Evolutionary conservation across 202 grass and related monocot species (phyloP).

Genomic region (Digitaria exilis): DNA sequence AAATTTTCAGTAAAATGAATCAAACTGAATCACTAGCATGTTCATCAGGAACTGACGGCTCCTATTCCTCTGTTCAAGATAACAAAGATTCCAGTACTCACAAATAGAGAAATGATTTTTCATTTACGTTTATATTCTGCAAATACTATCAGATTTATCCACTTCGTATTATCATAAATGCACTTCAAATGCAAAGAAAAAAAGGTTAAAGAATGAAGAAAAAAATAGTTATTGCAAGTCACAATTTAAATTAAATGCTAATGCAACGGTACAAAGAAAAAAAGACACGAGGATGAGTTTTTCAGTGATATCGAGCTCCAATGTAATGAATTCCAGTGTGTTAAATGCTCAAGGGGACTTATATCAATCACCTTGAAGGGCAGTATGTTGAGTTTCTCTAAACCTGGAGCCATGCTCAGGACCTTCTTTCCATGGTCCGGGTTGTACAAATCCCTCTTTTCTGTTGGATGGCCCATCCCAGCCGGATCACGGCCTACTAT

Average conservation of each 20-base stretch:
- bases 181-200: background rate
- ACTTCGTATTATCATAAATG: constrained; percentile 1
- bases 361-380: constrained; percentile 74
- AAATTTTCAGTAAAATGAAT: background rate
- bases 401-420: constrained; percentile 85
- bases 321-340: background rate
- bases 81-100: background rate
- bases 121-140: background rate
- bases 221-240: background rate
- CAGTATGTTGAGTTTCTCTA: constrained; percentile 96
- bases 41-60: background rate
- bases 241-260: constrained; percentile 10
- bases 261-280: background rate
- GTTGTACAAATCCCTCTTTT: constrained; percentile 91
- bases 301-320: background rate
- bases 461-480: constrained; percentile 92
- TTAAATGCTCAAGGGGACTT: background rate
- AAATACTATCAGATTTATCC: background rate
- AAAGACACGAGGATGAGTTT: background rate
- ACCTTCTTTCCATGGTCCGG: constrained; percentile 96
- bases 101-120: background rate
- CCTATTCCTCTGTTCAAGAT: background rate
- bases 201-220: background rate
- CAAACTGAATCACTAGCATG: background rate
- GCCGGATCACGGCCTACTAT: constrained; percentile 97